phyloP scores from a whole-genome alignment of 1,284 basidiomycete genomes.

The Taiwanofungus camphoratus region DNA sequence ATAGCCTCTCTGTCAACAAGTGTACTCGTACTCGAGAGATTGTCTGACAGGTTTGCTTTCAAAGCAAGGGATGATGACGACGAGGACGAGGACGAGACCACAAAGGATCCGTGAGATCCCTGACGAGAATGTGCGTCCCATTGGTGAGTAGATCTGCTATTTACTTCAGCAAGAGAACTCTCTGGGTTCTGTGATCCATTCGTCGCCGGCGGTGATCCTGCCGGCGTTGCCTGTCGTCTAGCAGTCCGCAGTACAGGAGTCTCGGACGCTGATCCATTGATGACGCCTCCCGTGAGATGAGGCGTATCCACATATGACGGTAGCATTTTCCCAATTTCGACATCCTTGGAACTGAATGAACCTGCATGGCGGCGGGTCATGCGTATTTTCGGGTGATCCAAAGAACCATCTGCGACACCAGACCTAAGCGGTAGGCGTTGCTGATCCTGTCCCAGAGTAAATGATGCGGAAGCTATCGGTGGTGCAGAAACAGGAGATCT shows the following conservation, averaged over 20 bases:
- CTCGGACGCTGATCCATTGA: constrained; percentile 22
- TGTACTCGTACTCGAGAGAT: constrained; percentile 43
- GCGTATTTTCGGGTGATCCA: constrained; percentile 27
- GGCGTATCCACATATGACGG: constrained; percentile 52
- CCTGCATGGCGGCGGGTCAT: constrained; percentile 82
- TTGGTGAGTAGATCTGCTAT: constrained; percentile 5
- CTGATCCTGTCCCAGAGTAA: constrained; percentile 15
- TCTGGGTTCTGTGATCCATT: constrained; percentile 8
- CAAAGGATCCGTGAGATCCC: constrained; percentile 50
- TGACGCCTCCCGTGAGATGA: constrained; percentile 18
- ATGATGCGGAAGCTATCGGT: constrained; percentile 18
- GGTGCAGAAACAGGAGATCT: constrained; percentile 24
- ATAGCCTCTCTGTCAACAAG: constrained; percentile 67
- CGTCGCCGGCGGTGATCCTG: constrained; percentile 12
- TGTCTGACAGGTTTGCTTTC: constrained; percentile 34
- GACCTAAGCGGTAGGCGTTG: constrained; percentile 19
- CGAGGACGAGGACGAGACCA: constrained; percentile 38
- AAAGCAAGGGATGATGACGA: constrained; percentile 21
- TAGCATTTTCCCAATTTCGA: constrained; percentile 80
- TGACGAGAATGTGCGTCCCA: constrained; percentile 46
- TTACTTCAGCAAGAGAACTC: not conserved
- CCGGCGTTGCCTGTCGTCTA: constrained; percentile 19
- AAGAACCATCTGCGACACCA: constrained; percentile 16
- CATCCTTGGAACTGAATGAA: constrained; percentile 88
- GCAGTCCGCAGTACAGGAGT: constrained; percentile 43